phyloP scores from a whole-genome alignment of 2,329 filamentous ascomycete genomes.

The Chaetoscypha palmicola region DNA sequence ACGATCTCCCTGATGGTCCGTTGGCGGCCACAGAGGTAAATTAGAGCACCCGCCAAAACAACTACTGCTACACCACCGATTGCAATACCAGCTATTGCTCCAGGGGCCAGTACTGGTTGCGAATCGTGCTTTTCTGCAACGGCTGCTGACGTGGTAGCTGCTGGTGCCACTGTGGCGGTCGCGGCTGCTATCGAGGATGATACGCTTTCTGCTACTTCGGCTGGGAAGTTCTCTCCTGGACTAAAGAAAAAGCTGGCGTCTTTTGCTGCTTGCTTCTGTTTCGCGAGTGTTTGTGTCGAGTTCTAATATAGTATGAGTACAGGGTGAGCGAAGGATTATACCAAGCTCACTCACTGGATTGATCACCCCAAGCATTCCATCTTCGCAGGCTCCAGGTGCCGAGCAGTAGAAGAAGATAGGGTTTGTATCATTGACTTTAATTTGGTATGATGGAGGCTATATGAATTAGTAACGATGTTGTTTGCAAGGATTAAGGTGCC shows the following conservation, averaged over 20 bases:
- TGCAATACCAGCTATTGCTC: constrained; percentile 23
- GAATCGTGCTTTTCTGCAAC: constrained; percentile 3
- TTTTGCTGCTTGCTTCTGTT: constrained; percentile 17
- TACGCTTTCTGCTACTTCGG: constrained; percentile 12
- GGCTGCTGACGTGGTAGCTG: neutral
- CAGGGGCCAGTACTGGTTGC: constrained; percentile 12
- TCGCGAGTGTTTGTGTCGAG: constrained; percentile 19
- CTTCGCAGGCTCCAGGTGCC: constrained; percentile 56
- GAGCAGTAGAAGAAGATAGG: constrained; percentile 67
- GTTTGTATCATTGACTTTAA: constrained; percentile 52
- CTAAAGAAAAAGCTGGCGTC: constrained; percentile 18
- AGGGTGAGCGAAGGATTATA: neutral
- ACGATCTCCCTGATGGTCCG: constrained; percentile 19
- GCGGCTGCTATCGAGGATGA: constrained; percentile 10
- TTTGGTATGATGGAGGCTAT: constrained; percentile 34
- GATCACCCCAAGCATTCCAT: constrained; percentile 72
- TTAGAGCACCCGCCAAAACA: constrained; percentile 13
- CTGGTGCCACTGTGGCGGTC: constrained; percentile 3
- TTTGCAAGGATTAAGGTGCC: neutral
- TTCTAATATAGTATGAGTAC: constrained; percentile 12
- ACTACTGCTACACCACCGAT: constrained; percentile 20
- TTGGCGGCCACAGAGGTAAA: constrained; percentile 25
- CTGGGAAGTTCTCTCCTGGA: constrained; percentile 21
- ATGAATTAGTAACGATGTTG: constrained; percentile 1
- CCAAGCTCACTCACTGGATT: constrained; percentile 48